Conservation (phyloP, 805 yeast genomes). For the Wickerhamiella domercqiae region DNA sequence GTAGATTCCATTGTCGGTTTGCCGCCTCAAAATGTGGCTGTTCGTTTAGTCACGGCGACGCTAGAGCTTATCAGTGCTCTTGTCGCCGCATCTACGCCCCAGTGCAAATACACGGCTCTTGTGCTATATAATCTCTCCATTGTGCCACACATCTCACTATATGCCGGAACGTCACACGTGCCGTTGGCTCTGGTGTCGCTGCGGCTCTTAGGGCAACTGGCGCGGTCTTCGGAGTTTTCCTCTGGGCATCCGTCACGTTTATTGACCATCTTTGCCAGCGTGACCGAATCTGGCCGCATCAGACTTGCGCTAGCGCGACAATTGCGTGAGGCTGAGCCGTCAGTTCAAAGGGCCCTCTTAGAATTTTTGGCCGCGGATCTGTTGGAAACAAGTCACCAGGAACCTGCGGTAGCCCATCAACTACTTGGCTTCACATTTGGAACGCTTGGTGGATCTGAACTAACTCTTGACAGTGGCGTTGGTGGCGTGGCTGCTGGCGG, state of each 20-base stretch:
- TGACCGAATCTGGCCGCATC: conserved; percentile 64
- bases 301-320: conserved; percentile 25
- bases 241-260: conserved; percentile 39
- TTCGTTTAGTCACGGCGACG: conserved; percentile 27
- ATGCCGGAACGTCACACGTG: conserved; percentile 43
- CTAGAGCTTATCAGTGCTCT: conserved; percentile 31
- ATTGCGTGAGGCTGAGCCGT: not conserved
- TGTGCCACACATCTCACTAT: conserved; percentile 59
- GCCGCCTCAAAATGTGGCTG: conserved; percentile 21
- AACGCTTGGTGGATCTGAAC: conserved; percentile 31
- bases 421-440: conserved; percentile 55
- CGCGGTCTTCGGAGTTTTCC: conserved; percentile 34
- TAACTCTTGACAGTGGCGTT: conserved; percentile 30
- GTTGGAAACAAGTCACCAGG: not conserved
- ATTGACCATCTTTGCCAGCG: conserved; percentile 53
- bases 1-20: conserved; percentile 38
- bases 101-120: conserved; percentile 50
- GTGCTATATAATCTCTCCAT: conserved; percentile 54
- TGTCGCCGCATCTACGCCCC: conserved; percentile 4
- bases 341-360: conserved; percentile 43
- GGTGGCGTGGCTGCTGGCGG: conserved; percentile 40
- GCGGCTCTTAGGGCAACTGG: conserved; percentile 35
- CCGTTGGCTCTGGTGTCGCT: conserved; percentile 40
- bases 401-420: conserved; percentile 49
- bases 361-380: conserved; percentile 41